A percentile compares a stretch with the other conserved stretches of the same genome.
Conservation (phyloP, 768 basidiomycete species). For the Leccinum subgranulosum region DNA sequence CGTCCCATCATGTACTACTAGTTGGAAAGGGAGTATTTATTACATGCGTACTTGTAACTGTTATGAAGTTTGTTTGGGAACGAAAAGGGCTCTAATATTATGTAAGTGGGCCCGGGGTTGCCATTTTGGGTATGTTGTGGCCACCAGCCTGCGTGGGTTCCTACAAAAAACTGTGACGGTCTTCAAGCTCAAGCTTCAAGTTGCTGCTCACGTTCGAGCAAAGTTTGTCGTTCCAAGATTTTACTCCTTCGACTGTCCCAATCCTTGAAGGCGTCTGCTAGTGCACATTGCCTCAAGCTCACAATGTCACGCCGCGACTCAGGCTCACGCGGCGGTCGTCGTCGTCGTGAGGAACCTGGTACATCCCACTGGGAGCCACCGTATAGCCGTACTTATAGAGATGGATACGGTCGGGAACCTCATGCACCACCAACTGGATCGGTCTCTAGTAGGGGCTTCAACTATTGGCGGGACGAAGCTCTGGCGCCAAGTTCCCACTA, state of each 20-base stretch:
- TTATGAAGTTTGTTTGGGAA: no score
- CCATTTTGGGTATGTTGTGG: not conserved
- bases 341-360: conserved; percentile 9
- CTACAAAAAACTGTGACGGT: not conserved
- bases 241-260: conserved; percentile 5
- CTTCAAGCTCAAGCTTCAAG: not conserved
- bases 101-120: not conserved
- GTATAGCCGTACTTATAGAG: conserved; percentile 1
- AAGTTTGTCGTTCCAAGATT: conserved; percentile 13
- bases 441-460: conserved; percentile 8
- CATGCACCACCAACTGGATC: conserved; percentile 5
- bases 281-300: conserved; percentile 3
- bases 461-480: conserved; percentile 25
- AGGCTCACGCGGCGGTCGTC: conserved; percentile 6
- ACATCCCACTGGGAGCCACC: conserved; percentile 6
- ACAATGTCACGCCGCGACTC: conserved; percentile 12
- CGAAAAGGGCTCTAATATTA: no score
- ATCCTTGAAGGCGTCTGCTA: not conserved
- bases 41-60: no score
- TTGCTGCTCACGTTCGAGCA: not conserved
- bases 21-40: not conserved
- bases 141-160: no score
- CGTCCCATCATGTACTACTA: not conserved
- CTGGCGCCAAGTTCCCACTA: not conserved
- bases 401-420: conserved; percentile 9